Evolutionary conservation across 2,329 filamentous ascomycete species (phyloP).

Genomic region (Beauveria sp.): DNA sequence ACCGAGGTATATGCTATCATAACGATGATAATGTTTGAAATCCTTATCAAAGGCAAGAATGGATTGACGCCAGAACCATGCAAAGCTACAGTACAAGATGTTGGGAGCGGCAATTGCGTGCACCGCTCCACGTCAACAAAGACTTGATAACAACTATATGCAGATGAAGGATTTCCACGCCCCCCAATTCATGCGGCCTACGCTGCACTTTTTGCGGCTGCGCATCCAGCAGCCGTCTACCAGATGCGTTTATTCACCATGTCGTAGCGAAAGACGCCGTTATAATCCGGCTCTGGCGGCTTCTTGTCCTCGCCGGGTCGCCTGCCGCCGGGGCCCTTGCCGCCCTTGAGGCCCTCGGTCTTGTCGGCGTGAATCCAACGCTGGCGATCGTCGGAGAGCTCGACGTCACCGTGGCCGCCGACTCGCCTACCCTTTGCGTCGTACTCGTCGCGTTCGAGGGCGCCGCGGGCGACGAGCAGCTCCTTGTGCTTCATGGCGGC

Average conservation of each 20-base stretch:
- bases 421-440: conserved; percentile 66
- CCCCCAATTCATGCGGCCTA: too few relatives aligned
- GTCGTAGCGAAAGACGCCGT: conserved; percentile 73
- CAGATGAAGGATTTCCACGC: background rate
- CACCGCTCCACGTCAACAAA: background rate
- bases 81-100: background rate
- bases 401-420: conserved; percentile 77
- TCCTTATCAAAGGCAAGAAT: background rate
- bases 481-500: conserved; percentile 70
- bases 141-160: background rate
- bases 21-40: background rate
- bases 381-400: conserved; percentile 81
- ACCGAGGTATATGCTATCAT: background rate
- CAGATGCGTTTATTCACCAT: conserved; percentile 98
- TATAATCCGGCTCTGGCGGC: conserved; percentile 39
- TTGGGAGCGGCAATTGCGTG: background rate
- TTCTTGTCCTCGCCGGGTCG: conserved; percentile 41
- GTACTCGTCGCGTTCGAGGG: conserved; percentile 45
- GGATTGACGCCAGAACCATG: background rate
- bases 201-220: background rate
- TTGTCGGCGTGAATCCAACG: conserved; percentile 85
- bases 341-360: conserved; percentile 57
- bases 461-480: conserved; percentile 37
- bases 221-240: conserved; percentile 35
- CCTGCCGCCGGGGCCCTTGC: conserved; percentile 46